Conservation (phyloP, 768 basidiomycete genomes). For the Coprinopsis sp. region DNA sequence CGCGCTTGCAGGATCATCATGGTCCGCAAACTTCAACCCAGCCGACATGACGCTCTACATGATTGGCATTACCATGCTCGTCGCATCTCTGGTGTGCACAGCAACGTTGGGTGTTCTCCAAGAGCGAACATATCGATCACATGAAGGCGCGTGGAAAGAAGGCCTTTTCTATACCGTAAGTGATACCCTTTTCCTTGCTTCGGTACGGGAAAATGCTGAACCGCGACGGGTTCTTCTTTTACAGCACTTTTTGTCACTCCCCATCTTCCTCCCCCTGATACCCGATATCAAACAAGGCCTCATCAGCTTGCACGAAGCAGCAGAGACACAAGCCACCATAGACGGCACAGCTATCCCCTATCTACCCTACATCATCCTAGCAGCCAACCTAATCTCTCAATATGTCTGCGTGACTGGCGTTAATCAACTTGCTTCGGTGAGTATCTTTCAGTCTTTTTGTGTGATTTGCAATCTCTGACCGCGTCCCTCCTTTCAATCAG, state of each 20-base stretch:
- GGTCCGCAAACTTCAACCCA: constrained; percentile 18
- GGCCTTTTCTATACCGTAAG: constrained; percentile 78
- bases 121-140: constrained; percentile 67
- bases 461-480: background rate
- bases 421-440: constrained; percentile 72
- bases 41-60: constrained; percentile 46
- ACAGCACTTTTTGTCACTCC: constrained; percentile 78
- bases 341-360: constrained; percentile 24
- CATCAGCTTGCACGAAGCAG: constrained; percentile 33
- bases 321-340: constrained; percentile 24
- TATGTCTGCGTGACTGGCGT: constrained; percentile 81
- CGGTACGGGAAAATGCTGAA: too few species aligned
- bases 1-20: constrained; percentile 56
- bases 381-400: constrained; percentile 65
- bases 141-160: constrained; percentile 80
- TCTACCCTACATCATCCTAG: constrained; percentile 53
- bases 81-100: constrained; percentile 60
- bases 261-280: constrained; percentile 62
- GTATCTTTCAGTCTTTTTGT: constrained; percentile 22
- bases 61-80: constrained; percentile 66
- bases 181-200: background rate
- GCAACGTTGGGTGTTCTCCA: constrained; percentile 70
- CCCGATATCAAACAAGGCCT: constrained; percentile 54
- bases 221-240: background rate
- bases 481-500: constrained; percentile 31